Percentiles rank a stretch among this genome's conserved stretches.
These are phyloP conservation scores for Oxalis stricta DNA, from an alignment of 441 rosid species.

Conservation along the genomic window DNA sequence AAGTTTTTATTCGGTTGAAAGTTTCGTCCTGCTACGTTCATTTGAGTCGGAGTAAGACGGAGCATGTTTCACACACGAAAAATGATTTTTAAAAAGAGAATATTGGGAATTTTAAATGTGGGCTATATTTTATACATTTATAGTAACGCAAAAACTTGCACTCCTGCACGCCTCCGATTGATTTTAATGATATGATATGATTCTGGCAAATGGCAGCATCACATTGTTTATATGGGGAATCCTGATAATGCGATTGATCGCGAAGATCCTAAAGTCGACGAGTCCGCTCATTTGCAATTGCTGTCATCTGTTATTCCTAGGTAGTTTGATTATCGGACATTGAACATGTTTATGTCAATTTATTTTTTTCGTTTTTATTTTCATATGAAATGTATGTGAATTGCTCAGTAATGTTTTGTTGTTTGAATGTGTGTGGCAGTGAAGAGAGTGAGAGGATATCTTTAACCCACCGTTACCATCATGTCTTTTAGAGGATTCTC, in stretches of 20 bases:
- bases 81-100: too few relatives aligned
- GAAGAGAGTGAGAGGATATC: constrained; percentile 27
- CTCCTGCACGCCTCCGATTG: too few relatives aligned
- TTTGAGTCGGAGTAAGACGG: too few relatives aligned
- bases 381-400: too few relatives aligned
- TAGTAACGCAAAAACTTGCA: too few relatives aligned
- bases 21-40: too few relatives aligned
- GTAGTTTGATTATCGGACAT: constrained; percentile 7
- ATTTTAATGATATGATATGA: too few relatives aligned
- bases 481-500: constrained; percentile 75
- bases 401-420: too few relatives aligned
- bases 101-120: too few relatives aligned
- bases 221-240: constrained; percentile 81
- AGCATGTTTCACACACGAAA: too few relatives aligned
- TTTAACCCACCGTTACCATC: constrained; percentile 37
- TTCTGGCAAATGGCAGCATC: constrained; percentile 18
- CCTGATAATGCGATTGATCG: constrained; percentile 16
- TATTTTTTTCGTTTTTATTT: background rate
- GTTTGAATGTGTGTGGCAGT: constrained; percentile 17
- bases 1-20: too few relatives aligned
- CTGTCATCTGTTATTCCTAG: constrained; percentile 48
- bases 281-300: constrained; percentile 37
- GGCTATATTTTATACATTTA: too few relatives aligned
- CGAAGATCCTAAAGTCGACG: constrained; percentile 14
- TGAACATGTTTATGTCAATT: background rate